Percentiles rank a stretch among this genome's conserved stretches.
phyloP scores from a whole-genome alignment of 2,329 filamentous ascomycete species.

The Pseudogymnoascus sp. region DNA sequence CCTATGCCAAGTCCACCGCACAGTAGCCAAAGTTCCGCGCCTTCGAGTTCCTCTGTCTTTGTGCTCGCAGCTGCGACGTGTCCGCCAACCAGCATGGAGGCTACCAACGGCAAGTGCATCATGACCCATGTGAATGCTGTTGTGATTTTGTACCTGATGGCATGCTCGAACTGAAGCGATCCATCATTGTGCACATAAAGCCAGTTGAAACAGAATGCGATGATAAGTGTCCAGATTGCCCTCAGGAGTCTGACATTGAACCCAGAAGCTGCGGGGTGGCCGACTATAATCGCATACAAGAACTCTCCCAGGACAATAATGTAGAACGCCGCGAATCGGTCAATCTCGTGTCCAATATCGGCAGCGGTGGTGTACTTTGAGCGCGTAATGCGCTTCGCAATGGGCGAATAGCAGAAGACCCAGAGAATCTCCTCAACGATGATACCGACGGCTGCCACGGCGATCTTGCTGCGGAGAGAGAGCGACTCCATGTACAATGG shows the following conservation, averaged over 20 bases:
- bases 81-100: conserved; percentile 42
- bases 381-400: conserved; percentile 38
- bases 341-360: conserved; percentile 44
- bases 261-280: conserved; percentile 40
- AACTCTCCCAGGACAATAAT: conserved; percentile 49
- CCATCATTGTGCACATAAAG: conserved; percentile 45
- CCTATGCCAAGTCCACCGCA: conserved; percentile 42
- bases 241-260: conserved; percentile 39
- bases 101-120: conserved; percentile 41
- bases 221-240: conserved; percentile 43
- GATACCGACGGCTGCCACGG: conserved; percentile 38
- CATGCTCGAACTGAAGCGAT: conserved; percentile 38
- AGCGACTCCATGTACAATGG: conserved; percentile 40
- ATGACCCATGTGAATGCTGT: conserved; percentile 42
- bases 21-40: conserved; percentile 42
- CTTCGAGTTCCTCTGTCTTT: conserved; percentile 33
- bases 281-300: conserved; percentile 43
- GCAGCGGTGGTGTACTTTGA: conserved; percentile 43
- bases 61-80: conserved; percentile 41
- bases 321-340: conserved; percentile 45
- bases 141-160: conserved; percentile 35
- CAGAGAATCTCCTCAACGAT: conserved; percentile 39
- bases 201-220: conserved; percentile 47
- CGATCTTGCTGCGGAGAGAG: conserved; percentile 37
- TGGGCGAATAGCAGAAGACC: conserved; percentile 40